phyloP scores from a whole-genome alignment of 1,284 basidiomycete genomes.

The Cystobasidium pallidum region DNA sequence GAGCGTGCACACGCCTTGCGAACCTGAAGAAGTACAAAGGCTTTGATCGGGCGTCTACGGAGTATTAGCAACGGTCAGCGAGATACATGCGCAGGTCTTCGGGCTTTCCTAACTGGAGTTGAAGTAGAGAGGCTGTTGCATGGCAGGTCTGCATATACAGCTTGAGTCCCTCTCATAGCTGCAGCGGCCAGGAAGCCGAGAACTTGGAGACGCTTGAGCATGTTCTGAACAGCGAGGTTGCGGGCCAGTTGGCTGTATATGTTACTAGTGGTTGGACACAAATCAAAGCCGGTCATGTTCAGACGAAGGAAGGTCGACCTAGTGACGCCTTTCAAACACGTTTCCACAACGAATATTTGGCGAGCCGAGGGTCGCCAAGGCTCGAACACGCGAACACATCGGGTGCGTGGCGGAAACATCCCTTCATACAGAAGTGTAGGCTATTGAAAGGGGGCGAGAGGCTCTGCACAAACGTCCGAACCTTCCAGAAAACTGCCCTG shows the following conservation, averaged over 20 bases:
- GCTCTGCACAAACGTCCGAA: no score
- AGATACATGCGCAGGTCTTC: not conserved
- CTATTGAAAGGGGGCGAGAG: no score
- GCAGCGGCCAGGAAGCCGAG: not conserved
- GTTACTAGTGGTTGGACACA: no score
- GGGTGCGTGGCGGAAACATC: no score
- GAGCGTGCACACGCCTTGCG: slow-evolving; percentile 7
- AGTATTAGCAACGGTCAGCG: not conserved
- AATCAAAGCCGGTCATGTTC: no score
- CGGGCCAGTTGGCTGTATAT: not conserved
- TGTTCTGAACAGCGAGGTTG: not conserved
- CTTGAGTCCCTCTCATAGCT: not conserved
- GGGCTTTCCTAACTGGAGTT: not conserved
- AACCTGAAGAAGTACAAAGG: slow-evolving; percentile 12
- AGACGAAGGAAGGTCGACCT: not conserved
- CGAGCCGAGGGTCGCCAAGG: not conserved
- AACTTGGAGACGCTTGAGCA: not conserved
- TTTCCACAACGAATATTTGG: not conserved
- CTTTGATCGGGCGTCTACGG: slow-evolving; percentile 22
- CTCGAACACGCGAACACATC: not conserved
- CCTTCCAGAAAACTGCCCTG: no score
- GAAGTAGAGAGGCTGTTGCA: slow-evolving; percentile 6
- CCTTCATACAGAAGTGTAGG: no score
- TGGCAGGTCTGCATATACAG: slow-evolving; percentile 9
- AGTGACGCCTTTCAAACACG: not conserved